Evolutionary conservation across 176 grass and related monocot species (phyloP).

Genomic region (Elaeis guineensis): DNA sequence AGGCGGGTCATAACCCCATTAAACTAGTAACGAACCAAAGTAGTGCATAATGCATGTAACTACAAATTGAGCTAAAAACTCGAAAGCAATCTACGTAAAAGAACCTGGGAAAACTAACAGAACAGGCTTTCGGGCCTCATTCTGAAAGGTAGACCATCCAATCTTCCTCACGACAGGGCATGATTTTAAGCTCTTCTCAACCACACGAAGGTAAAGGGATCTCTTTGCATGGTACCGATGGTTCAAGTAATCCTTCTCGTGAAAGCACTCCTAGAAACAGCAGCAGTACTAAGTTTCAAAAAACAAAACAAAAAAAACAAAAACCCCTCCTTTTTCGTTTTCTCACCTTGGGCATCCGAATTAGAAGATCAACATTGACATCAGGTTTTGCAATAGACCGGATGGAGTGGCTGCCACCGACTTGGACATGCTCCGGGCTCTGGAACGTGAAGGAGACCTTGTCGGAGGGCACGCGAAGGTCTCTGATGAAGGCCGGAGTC

Average conservation of each 20-base stretch:
- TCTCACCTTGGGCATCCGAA: constrained; percentile 78
- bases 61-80: too few relatives aligned
- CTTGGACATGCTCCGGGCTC: constrained; percentile 40
- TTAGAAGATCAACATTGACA: constrained; percentile 53
- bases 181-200: constrained; percentile 59
- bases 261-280: constrained; percentile 73
- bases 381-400: constrained; percentile 57
- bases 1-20: too few relatives aligned
- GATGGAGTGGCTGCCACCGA: constrained; percentile 54
- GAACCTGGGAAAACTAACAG: constrained; percentile 83
- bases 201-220: constrained; percentile 67
- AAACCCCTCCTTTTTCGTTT: not conserved
- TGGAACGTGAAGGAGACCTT: constrained; percentile 60
- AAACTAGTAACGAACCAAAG: too few relatives aligned
- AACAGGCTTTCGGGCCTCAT: constrained; percentile 84
- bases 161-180: constrained; percentile 37
- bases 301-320: not conserved
- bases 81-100: not conserved
- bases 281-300: not conserved
- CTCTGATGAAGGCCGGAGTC: constrained; percentile 46
- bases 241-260: constrained; percentile 91
- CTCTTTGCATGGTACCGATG: constrained; percentile 91
- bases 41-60: too few relatives aligned
- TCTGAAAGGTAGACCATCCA: constrained; percentile 69
- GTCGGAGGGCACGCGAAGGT: constrained; percentile 33